Percentiles rank a stretch among this genome's conserved stretches.
Conservation (phyloP, 129 eudicot genomes). For the Pseudognaphalium luteoalbum region DNA sequence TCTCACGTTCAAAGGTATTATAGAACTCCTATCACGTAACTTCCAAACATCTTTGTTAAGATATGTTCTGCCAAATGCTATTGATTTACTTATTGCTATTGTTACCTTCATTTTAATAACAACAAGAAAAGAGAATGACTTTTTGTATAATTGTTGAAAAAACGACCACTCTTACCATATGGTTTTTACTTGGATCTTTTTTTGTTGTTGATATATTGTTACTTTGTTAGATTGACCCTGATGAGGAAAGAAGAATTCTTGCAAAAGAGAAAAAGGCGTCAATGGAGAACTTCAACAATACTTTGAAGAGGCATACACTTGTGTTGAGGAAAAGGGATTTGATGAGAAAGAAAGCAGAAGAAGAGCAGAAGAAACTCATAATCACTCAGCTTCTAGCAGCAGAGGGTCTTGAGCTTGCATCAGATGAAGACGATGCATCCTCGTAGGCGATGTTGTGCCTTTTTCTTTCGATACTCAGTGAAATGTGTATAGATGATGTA, state of each 20-base stretch:
- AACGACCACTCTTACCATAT: neutral
- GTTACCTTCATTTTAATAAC: no score
- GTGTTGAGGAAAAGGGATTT: slow-evolving; percentile 85
- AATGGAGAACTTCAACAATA: slow-evolving; percentile 59
- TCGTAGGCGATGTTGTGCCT: neutral
- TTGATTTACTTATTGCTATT: no score
- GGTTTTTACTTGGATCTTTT: neutral
- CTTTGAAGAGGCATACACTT: slow-evolving; percentile 82
- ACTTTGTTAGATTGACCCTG: slow-evolving; percentile 92
- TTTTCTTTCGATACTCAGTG: neutral
- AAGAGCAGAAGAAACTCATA: slow-evolving; percentile 65
- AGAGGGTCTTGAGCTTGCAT: slow-evolving; percentile 94
- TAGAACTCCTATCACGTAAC: neutral
- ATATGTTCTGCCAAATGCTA: no score
- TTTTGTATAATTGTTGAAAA: neutral
- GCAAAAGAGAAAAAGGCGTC: slow-evolving; percentile 90
- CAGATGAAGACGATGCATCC: slow-evolving; percentile 56
- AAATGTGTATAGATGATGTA: slow-evolving; percentile 16
- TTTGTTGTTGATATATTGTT: slow-evolving; percentile 21
- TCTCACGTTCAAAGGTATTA: slow-evolving; percentile 92
- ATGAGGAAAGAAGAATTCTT: slow-evolving; percentile 82
- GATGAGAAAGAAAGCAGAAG: slow-evolving; percentile 84
- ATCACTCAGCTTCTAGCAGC: slow-evolving; percentile 73
- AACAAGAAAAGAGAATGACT: no score
- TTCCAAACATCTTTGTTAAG: no score